Evolutionary conservation across 805 yeast species (phyloP).

Genomic region (Cyberlindnera suaveolens): DNA sequence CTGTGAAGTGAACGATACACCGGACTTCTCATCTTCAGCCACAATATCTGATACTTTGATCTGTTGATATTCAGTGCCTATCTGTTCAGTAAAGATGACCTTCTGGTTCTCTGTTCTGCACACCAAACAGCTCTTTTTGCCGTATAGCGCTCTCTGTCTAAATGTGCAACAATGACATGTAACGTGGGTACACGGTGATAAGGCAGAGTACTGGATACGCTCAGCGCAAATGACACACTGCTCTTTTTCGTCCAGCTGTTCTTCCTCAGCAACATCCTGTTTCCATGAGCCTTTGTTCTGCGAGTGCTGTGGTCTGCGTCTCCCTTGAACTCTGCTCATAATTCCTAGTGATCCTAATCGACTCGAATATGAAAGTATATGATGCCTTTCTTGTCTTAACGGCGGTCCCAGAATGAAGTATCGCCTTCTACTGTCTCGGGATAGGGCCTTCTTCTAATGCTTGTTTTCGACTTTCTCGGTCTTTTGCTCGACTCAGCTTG

Average conservation of each 20-base stretch:
- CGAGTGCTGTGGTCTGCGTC: conserved; percentile 7
- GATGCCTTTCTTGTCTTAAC: too few relatives aligned
- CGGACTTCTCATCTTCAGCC: conserved; percentile 37
- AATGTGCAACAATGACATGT: conserved; percentile 81
- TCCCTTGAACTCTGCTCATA: conserved; percentile 4
- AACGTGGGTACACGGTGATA: conserved; percentile 78
- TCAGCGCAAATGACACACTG: conserved; percentile 85
- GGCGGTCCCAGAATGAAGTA: too few relatives aligned
- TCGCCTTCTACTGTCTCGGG: too few relatives aligned
- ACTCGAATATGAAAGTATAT: too few relatives aligned
- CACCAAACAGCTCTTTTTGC: conserved; percentile 68
- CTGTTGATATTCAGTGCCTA: conserved; percentile 32
- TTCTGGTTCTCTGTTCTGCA: conserved; percentile 69
- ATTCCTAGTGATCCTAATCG: not conserved
- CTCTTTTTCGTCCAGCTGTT: conserved; percentile 34
- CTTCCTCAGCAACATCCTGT: conserved; percentile 16
- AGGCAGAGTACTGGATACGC: conserved; percentile 51
- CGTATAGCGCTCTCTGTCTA: conserved; percentile 75
- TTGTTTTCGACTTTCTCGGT: too few relatives aligned
- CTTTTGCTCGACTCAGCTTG: too few relatives aligned
- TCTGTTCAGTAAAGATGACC: conserved; percentile 51
- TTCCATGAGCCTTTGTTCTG: conserved; percentile 13
- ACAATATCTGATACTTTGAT: conserved; percentile 26
- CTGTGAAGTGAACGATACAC: conserved; percentile 53
- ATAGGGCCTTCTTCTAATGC: too few relatives aligned